Conservation (phyloP, 2,329 filamentous ascomycete genomes). For the Aureobasidium sp. region DNA sequence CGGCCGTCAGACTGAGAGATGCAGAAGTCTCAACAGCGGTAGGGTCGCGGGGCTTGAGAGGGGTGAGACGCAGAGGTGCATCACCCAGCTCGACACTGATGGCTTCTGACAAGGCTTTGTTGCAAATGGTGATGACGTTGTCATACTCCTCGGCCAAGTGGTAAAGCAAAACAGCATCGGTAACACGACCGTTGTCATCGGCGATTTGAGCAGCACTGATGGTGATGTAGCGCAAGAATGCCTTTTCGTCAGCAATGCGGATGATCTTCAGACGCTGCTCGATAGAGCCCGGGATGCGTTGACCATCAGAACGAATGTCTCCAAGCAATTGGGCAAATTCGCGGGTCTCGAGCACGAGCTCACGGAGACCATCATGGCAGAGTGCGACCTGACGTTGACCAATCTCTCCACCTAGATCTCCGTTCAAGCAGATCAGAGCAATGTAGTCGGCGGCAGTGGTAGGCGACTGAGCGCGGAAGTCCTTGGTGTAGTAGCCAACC, state of each 20-base stretch:
- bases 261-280: slow-evolving; percentile 78
- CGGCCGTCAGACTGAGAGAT: slow-evolving; percentile 54
- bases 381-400: slow-evolving; percentile 70
- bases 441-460: slow-evolving; percentile 91
- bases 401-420: slow-evolving; percentile 64
- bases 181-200: slow-evolving; percentile 86
- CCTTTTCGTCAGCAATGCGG: slow-evolving; percentile 65
- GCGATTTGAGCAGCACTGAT: slow-evolving; percentile 85
- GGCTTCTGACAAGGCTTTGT: slow-evolving; percentile 80
- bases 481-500: slow-evolving; percentile 88
- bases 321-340: slow-evolving; percentile 92
- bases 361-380: slow-evolving; percentile 86
- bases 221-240: slow-evolving; percentile 87
- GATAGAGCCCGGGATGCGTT: slow-evolving; percentile 75
- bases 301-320: slow-evolving; percentile 79
- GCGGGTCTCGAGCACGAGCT: slow-evolving; percentile 90
- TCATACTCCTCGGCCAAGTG: slow-evolving; percentile 94
- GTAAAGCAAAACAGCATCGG: slow-evolving; percentile 88
- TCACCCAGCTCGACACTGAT: slow-evolving; percentile 80
- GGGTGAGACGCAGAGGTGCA: slow-evolving; percentile 66
- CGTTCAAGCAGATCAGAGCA: slow-evolving; percentile 81
- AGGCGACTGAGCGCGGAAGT: slow-evolving; percentile 86
- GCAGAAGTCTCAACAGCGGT: slow-evolving; percentile 21
- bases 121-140: slow-evolving; percentile 82
- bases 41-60: slow-evolving; percentile 60